These are phyloP conservation scores for Cutaneotrichosporon sp. DNA, from an alignment of 1,284 basidiomycete species.

Conservation along the genomic window DNA sequence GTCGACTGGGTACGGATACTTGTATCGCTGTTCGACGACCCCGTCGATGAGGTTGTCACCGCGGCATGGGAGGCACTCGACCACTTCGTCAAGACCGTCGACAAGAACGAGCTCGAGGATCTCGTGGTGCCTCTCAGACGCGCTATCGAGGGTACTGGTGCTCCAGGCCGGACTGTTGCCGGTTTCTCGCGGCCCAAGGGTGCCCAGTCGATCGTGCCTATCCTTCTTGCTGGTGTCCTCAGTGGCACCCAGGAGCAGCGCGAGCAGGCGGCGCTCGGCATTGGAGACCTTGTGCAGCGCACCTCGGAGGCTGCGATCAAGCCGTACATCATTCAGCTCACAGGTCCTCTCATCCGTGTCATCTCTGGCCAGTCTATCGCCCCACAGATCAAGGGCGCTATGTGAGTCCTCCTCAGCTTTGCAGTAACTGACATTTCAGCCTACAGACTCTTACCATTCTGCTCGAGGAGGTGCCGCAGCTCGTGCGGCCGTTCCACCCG, in stretches of 20 bases:
- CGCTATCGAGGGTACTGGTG: conserved; percentile 79
- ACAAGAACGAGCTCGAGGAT: conserved; percentile 87
- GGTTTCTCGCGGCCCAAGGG: conserved; percentile 89
- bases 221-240: conserved; percentile 74
- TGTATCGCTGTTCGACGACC: conserved; percentile 78
- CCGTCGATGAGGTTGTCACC: conserved; percentile 66
- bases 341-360: conserved; percentile 91
- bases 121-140: conserved; percentile 82
- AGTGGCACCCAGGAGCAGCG: conserved; percentile 54
- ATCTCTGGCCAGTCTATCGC: conserved; percentile 82
- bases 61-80: conserved; percentile 82
- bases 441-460: conserved; percentile 74
- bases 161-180: conserved; percentile 70
- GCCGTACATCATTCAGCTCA: conserved; percentile 92
- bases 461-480: conserved; percentile 74
- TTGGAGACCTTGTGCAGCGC: conserved; percentile 88
- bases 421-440: conserved; percentile 19
- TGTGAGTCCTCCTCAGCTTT: conserved; percentile 46
- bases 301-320: conserved; percentile 87
- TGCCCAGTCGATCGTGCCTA: conserved; percentile 77
- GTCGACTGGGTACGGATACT: conserved; percentile 95
- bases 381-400: conserved; percentile 83
- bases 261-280: conserved; percentile 90
- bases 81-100: conserved; percentile 79
- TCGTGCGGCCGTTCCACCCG: conserved; percentile 97